Percentiles rank a stretch among this genome's conserved stretches.
phyloP scores from a whole-genome alignment of 208 protist genomes.

The Eutreptiella sp. region DNA sequence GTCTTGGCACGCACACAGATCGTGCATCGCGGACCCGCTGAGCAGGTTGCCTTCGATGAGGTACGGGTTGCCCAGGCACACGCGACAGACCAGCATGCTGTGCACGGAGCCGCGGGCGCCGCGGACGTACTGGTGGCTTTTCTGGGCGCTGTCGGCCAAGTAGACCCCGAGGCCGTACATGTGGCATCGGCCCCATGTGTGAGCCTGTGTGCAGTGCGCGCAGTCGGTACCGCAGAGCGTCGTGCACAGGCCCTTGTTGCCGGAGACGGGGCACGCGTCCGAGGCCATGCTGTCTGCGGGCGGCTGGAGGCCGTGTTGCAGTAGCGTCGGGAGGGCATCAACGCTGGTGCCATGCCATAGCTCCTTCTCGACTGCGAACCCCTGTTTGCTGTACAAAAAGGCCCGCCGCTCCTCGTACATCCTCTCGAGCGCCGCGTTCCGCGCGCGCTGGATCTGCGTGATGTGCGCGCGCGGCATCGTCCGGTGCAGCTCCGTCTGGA shows the following conservation, averaged over 20 bases:
- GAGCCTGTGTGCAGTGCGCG: neutral
- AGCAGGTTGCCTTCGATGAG: neutral
- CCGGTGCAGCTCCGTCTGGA: no score
- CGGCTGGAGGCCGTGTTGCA: neutral
- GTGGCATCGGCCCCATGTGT: constrained; percentile 1
- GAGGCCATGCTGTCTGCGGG: neutral
- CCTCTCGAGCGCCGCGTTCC: neutral
- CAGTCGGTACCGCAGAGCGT: constrained; percentile 4
- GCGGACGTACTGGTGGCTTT: neutral
- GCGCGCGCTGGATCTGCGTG: neutral
- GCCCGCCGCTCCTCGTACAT: neutral
- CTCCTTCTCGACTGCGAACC: neutral
- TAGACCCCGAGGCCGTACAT: neutral
- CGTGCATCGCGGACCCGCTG: neutral
- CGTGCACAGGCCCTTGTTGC: neutral
- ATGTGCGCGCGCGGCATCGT: neutral
- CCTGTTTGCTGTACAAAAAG: neutral
- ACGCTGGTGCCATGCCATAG: neutral
- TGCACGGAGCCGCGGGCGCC: neutral
- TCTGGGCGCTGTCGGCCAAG: neutral
- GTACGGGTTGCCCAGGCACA: constrained; percentile 1
- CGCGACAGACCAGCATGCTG: neutral
- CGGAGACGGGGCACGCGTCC: neutral
- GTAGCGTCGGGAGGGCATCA: neutral
- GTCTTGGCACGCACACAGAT: neutral